phyloP scores from a whole-genome alignment of 2,329 filamentous ascomycete species.

The Lizonia empirigonia region DNA sequence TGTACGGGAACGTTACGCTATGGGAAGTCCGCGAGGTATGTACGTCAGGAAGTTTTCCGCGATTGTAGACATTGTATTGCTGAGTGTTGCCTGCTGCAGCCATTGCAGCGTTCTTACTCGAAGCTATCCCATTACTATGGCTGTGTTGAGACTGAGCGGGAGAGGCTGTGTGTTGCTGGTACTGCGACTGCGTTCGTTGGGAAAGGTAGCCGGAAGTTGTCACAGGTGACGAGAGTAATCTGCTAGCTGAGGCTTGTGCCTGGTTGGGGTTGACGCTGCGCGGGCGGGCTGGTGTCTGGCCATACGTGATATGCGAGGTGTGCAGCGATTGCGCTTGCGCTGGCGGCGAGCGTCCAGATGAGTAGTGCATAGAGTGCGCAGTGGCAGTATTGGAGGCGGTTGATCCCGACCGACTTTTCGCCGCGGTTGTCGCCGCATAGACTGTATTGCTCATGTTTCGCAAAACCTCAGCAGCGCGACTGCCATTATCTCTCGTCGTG shows the following conservation, averaged over 20 bases:
- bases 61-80: slow-evolving; percentile 32
- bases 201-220: slow-evolving; percentile 32
- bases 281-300: slow-evolving; percentile 33
- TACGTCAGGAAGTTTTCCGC: slow-evolving; percentile 30
- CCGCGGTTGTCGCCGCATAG: slow-evolving; percentile 26
- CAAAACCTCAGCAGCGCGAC: slow-evolving; percentile 41
- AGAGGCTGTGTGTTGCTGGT: slow-evolving; percentile 36
- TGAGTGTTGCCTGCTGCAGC: slow-evolving; percentile 17
- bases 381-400: slow-evolving; percentile 28
- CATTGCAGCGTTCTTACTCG: slow-evolving; percentile 18
- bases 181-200: slow-evolving; percentile 30
- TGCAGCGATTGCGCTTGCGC: slow-evolving; percentile 30
- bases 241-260: slow-evolving; percentile 21
- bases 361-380: slow-evolving; percentile 28
- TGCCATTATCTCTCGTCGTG: slow-evolving; percentile 35
- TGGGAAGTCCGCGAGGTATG: slow-evolving; percentile 25
- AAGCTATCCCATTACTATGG: slow-evolving; percentile 13
- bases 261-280: slow-evolving; percentile 37
- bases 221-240: slow-evolving; percentile 32
- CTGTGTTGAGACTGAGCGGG: slow-evolving; percentile 37
- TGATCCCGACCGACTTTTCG: slow-evolving; percentile 29
- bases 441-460: slow-evolving; percentile 42
- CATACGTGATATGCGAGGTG: slow-evolving; percentile 22
- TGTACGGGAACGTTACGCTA: slow-evolving; percentile 26
- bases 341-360: slow-evolving; percentile 20